phyloP scores from a whole-genome alignment of 1,139 yeast genomes.

The Geotrichum cucujoidarum region DNA sequence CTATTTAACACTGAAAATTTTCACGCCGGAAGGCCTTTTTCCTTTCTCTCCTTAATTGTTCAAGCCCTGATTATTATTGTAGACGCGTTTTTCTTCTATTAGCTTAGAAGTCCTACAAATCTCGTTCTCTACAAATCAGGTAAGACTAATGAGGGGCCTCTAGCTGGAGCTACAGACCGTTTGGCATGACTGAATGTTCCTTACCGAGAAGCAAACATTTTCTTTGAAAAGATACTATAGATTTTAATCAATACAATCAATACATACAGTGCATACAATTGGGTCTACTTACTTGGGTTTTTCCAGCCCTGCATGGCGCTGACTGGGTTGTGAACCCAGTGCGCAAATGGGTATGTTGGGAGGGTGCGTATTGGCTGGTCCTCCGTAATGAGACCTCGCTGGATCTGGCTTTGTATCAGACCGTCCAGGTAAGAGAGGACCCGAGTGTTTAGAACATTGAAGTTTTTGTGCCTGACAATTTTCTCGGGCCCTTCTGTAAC shows the following conservation, averaged over 20 bases:
- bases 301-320: slow-evolving; percentile 27
- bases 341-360: slow-evolving; percentile 60
- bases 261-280: not conserved
- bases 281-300: slow-evolving; percentile 21
- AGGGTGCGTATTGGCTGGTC: slow-evolving; percentile 58
- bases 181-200: slow-evolving; percentile 19
- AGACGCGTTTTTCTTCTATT: slow-evolving; percentile 15
- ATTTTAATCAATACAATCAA: not conserved
- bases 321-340: slow-evolving; percentile 31
- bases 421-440: slow-evolving; percentile 53
- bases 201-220: slow-evolving; percentile 19
- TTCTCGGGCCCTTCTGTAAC: slow-evolving; percentile 62
- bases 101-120: slow-evolving; percentile 8
- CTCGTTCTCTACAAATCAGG: slow-evolving; percentile 20
- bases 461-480: slow-evolving; percentile 59
- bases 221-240: not conserved
- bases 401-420: slow-evolving; percentile 53
- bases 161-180: slow-evolving; percentile 21
- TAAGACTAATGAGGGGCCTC: slow-evolving; percentile 14
- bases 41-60: slow-evolving; percentile 15
- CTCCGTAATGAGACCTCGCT: slow-evolving; percentile 49
- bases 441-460: slow-evolving; percentile 54
- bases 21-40: too few relatives aligned
- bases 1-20: too few relatives aligned
- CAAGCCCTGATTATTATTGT: slow-evolving; percentile 20